Conservation (phyloP, 1,284 basidiomycete species). For the Meira nashicola region DNA sequence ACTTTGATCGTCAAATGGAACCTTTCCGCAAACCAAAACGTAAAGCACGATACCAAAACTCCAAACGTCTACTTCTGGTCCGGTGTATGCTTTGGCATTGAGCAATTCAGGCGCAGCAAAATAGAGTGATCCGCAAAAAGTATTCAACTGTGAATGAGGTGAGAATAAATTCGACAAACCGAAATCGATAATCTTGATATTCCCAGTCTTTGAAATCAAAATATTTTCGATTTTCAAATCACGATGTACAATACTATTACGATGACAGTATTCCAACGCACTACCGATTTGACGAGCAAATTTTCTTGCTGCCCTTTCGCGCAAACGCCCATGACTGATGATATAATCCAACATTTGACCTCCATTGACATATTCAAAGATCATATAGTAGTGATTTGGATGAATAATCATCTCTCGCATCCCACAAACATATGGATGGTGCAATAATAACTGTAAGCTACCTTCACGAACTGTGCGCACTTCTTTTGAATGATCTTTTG, state of each 20-base stretch:
- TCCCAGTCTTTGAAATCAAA: conserved; percentile 93
- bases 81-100: conserved; percentile 92
- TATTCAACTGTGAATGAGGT: conserved; percentile 74
- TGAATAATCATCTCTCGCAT: conserved; percentile 82
- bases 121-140: conserved; percentile 95
- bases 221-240: conserved; percentile 99
- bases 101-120: conserved; percentile 96
- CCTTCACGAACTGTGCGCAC: conserved; percentile 92
- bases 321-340: conserved; percentile 91
- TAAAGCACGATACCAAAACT: conserved; percentile 97
- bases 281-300: conserved; percentile 95
- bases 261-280: conserved; percentile 93
- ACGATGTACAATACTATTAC: conserved; percentile 94
- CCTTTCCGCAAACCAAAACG: conserved; percentile 94
- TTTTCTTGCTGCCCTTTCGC: conserved; percentile 90
- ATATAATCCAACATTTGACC: conserved; percentile 99
- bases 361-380: conserved; percentile 96
- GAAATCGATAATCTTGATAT: conserved; percentile 99
- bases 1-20: conserved; percentile 97
- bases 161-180: conserved; percentile 95
- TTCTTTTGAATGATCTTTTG: conserved; percentile 90
- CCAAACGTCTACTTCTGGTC: conserved; percentile 98
- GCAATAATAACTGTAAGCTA: conserved; percentile 82
- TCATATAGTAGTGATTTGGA: conserved; percentile 88
- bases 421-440: conserved; percentile 97